These are phyloP conservation scores for Noccaea caerulescens DNA, from an alignment of 345 rosid genomes.

Conservation along the genomic window DNA sequence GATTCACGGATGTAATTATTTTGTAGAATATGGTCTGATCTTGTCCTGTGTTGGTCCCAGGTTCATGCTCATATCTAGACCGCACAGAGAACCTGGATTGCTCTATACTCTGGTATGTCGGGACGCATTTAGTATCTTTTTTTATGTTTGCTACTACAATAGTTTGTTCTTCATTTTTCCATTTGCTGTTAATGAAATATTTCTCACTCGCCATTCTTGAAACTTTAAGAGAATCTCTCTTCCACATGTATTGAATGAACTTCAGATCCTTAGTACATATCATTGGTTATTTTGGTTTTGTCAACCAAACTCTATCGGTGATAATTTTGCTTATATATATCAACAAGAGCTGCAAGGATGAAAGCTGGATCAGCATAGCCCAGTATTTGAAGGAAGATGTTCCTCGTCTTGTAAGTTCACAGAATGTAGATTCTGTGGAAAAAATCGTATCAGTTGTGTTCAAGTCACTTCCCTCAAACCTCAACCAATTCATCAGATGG, in stretches of 20 bases:
- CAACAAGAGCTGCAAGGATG: conserved; percentile 75
- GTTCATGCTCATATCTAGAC: conserved; percentile 87
- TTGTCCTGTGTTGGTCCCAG: conserved; percentile 49
- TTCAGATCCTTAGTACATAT: not conserved
- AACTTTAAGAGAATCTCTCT: not conserved
- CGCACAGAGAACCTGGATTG: conserved; percentile 75
- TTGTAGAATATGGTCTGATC: not conserved
- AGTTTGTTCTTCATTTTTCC: not conserved
- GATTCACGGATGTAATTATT: not conserved
- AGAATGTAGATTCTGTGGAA: conserved; percentile 58
- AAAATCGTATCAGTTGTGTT: conserved; percentile 58
- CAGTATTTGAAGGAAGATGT: conserved; percentile 83
- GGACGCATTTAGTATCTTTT: not conserved
- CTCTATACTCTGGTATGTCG: conserved; percentile 81
- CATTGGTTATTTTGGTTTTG: not conserved
- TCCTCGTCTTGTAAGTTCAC: conserved; percentile 67
- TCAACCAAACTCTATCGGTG: conserved; percentile 23
- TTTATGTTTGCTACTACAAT: not conserved
- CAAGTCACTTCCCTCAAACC: conserved; percentile 65
- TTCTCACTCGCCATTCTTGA: not conserved
- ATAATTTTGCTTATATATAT: conserved; percentile 16
- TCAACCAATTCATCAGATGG: conserved; percentile 84
- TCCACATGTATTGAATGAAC: not conserved
- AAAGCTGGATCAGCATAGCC: conserved; percentile 72
- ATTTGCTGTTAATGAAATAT: not conserved